A percentile compares a stretch with the other conserved stretches of the same genome.
Evolutionary conservation across 2,329 filamentous ascomycete genomes (phyloP).

Genomic region (Xylaria sp.): DNA sequence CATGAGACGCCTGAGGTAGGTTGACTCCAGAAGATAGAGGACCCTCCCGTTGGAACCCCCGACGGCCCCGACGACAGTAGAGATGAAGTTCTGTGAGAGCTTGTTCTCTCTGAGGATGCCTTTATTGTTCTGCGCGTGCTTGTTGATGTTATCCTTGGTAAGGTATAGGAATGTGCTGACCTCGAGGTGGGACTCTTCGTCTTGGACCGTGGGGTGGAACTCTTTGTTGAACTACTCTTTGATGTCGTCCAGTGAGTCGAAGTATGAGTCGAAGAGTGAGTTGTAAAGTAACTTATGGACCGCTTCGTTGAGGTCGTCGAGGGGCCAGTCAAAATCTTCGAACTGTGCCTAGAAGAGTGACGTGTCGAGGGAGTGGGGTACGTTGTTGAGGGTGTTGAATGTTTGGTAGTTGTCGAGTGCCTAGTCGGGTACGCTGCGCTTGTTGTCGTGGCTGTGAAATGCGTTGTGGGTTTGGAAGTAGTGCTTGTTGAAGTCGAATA

Average conservation of each 20-base stretch:
- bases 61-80: constrained; percentile 12
- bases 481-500: constrained; percentile 11
- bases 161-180: not conserved
- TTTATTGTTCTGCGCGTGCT: not conserved
- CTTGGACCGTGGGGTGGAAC: not conserved
- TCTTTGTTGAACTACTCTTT: not conserved
- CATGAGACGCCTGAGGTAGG: constrained; percentile 19
- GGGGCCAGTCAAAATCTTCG: not conserved
- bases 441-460: not conserved
- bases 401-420: not conserved
- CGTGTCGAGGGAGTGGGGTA: not conserved
- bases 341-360: not conserved
- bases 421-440: not conserved
- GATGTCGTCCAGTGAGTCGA: constrained; percentile 6
- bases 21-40: constrained; percentile 3
- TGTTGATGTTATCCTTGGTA: not conserved
- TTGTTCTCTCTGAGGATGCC: constrained; percentile 3
- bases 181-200: not conserved
- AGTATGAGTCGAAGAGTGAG: constrained; percentile 1
- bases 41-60: not conserved
- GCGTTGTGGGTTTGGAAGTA: constrained; percentile 2
- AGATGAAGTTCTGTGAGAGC: not conserved
- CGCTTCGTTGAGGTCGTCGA: constrained; percentile 1
- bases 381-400: not conserved
- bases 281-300: not conserved